phyloP scores from a whole-genome alignment of 2,329 filamentous ascomycete genomes.

The Colletotrichum magnum region DNA sequence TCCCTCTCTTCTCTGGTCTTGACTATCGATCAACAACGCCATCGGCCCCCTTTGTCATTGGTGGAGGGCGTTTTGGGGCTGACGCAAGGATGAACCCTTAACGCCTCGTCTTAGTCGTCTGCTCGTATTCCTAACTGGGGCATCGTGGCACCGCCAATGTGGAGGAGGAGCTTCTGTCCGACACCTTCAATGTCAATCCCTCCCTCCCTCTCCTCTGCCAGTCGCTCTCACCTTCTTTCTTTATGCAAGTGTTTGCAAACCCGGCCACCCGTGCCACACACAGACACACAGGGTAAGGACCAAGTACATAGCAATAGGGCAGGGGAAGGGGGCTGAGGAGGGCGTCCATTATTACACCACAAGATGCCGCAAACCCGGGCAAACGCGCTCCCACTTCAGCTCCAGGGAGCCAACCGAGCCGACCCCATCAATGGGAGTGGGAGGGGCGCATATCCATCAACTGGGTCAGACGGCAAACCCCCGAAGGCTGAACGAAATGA shows the following conservation, averaged over 20 bases:
- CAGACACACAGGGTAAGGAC: too few relatives aligned
- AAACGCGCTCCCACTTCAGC: neutral
- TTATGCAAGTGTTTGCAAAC: neutral
- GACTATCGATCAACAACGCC: slow-evolving; percentile 66
- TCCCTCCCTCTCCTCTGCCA: neutral
- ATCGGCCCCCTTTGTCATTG: neutral
- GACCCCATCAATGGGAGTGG: too few relatives aligned
- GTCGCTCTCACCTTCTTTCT: too few relatives aligned
- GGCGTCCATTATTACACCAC: neutral
- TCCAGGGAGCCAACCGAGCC: neutral
- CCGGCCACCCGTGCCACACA: too few relatives aligned
- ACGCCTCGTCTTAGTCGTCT: slow-evolving; percentile 3
- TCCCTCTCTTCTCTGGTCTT: neutral
- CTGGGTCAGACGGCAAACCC: too few relatives aligned
- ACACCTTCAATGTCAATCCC: neutral
- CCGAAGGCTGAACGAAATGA: too few relatives aligned
- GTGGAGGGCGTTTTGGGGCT: slow-evolving; percentile 2
- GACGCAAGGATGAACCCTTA: slow-evolving; percentile 10
- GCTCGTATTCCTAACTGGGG: slow-evolving; percentile 29
- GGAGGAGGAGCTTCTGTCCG: neutral
- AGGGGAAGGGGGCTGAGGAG: too few relatives aligned
- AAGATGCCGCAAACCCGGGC: neutral
- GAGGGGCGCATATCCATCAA: too few relatives aligned
- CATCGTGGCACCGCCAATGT: slow-evolving; percentile 6
- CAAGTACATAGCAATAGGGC: too few relatives aligned